Conservation (phyloP, 768 basidiomycete species). For the Suillus decipiens region DNA sequence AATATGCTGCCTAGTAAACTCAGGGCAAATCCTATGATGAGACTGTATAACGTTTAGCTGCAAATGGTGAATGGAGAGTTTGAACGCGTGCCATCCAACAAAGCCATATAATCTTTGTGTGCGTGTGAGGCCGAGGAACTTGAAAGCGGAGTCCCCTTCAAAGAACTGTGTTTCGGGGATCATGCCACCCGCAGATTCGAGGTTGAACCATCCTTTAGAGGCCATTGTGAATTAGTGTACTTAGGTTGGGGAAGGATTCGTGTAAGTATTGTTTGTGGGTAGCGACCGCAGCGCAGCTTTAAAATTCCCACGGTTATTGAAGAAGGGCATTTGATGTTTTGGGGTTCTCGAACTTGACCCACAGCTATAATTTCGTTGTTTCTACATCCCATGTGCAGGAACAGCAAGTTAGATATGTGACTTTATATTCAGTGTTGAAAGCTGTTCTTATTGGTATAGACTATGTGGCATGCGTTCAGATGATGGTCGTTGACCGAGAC, state of each 20-base stretch:
- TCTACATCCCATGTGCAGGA: too few relatives aligned
- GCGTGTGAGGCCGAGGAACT: constrained; percentile 72
- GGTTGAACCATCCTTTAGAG: constrained; percentile 84
- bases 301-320: not conserved
- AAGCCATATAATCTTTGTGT: constrained; percentile 88
- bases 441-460: too few relatives aligned
- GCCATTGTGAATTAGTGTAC: constrained; percentile 44
- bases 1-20: constrained; percentile 80
- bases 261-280: too few relatives aligned
- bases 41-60: constrained; percentile 43
- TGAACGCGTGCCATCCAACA: constrained; percentile 63
- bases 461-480: too few relatives aligned
- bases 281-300: not conserved
- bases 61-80: not conserved
- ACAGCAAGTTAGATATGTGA: too few relatives aligned
- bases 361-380: too few relatives aligned
- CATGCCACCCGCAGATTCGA: constrained; percentile 62
- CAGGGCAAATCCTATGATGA: constrained; percentile 72
- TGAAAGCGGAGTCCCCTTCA: constrained; percentile 89
- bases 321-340: not conserved
- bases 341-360: too few relatives aligned
- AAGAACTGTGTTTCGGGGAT: constrained; percentile 83
- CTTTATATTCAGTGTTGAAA: too few relatives aligned
- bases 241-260: too few relatives aligned
- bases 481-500: too few relatives aligned